These are phyloP conservation scores for Plicaturopsis crispa DNA, from an alignment of 768 basidiomycete genomes.

Conservation along the genomic window DNA sequence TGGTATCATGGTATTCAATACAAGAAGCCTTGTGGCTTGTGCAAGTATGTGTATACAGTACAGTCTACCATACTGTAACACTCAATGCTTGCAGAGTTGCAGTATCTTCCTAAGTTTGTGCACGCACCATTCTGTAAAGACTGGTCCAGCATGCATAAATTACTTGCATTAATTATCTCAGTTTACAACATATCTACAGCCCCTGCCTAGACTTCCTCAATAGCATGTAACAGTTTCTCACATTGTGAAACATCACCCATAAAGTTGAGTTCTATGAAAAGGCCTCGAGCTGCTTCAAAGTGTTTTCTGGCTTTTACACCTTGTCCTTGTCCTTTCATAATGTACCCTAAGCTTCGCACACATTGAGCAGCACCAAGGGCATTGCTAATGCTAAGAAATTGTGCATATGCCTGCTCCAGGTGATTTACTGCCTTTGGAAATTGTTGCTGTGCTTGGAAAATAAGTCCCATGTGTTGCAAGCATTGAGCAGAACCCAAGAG, in stretches of 20 bases:
- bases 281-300: not conserved
- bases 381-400: not conserved
- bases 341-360: constrained; percentile 4
- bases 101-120: constrained; percentile 1
- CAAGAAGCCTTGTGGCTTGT: no score
- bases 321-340: not conserved
- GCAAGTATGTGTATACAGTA: no score
- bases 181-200: not conserved
- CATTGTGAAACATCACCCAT: not conserved
- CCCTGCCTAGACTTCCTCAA: no score
- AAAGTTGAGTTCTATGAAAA: not conserved
- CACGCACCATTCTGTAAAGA: constrained; percentile 1
- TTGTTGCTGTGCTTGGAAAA: not conserved
- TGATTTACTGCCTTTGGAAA: not conserved
- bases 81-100: not conserved
- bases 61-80: no score
- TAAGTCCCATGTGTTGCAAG: constrained; percentile 2
- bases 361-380: constrained; percentile 3
- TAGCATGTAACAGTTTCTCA: not conserved
- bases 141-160: not conserved
- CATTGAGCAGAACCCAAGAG: constrained; percentile 3
- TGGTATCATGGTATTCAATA: no score
- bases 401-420: not conserved
- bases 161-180: not conserved
- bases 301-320: not conserved